These are phyloP conservation scores for Coniella lustricola DNA, from an alignment of 2,329 filamentous ascomycete species.

Conservation along the genomic window DNA sequence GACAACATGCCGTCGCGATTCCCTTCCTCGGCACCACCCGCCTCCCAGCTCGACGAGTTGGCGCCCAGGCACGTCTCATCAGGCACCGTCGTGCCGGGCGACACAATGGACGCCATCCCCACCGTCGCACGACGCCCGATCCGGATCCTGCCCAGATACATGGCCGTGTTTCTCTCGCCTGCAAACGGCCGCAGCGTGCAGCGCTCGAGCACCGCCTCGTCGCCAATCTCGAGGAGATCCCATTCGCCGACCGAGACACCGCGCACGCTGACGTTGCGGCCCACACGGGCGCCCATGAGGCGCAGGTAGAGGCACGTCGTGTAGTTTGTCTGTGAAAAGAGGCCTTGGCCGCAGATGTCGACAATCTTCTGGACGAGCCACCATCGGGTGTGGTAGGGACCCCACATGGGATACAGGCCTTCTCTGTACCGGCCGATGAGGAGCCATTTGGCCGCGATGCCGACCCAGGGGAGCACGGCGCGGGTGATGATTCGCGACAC, in stretches of 20 bases:
- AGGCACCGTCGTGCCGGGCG: constrained; percentile 41
- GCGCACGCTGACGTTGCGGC: constrained; percentile 41
- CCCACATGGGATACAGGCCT: constrained; percentile 55
- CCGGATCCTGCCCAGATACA: constrained; percentile 46
- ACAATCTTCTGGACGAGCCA: constrained; percentile 51
- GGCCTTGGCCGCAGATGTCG: constrained; percentile 39
- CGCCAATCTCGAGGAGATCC: constrained; percentile 48
- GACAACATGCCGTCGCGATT: constrained; percentile 36
- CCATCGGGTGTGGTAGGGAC: constrained; percentile 50
- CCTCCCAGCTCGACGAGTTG: constrained; percentile 52
- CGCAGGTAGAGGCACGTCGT: constrained; percentile 40
- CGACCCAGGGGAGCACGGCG: constrained; percentile 35
- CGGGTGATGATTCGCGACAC: constrained; percentile 34
- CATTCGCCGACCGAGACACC: constrained; percentile 44
- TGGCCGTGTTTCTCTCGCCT: constrained; percentile 49
- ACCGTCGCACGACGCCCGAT: constrained; percentile 42
- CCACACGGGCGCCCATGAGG: constrained; percentile 46
- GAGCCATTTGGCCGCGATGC: constrained; percentile 47
- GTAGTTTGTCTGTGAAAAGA: constrained; percentile 34
- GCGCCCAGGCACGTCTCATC: constrained; percentile 45
- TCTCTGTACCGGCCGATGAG: constrained; percentile 46
- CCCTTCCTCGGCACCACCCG: constrained; percentile 37
- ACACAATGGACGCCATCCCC: constrained; percentile 41
- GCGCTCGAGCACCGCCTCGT: constrained; percentile 39
- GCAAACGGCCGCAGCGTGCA: constrained; percentile 47